Evolutionary conservation across 2,329 filamentous ascomycete genomes (phyloP), one percentile per base, ranked within the genome.

Genomic region (Corynespora cassiicola): DNA sequence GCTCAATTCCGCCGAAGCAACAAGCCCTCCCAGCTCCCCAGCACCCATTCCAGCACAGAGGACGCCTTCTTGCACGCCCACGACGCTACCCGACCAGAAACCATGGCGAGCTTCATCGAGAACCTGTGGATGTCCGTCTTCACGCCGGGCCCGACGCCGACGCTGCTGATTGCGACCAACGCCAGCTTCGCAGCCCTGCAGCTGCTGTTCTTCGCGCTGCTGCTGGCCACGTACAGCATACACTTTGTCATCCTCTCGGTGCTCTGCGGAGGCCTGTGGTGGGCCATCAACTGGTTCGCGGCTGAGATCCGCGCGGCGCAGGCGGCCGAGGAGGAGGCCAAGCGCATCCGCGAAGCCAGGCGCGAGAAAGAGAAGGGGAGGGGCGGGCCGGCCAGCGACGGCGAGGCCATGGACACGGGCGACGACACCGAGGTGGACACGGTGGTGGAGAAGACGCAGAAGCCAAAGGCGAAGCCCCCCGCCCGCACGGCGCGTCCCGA

Each of bases 281-380:
- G 82, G 75, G 83, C 87, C 40, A 91, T 97, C 73, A 97, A 97
- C 79, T 99, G 94, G 94, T 97, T 99, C 63, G 90, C 89, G 38
- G 73, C 73, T 29, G 92, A 85, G 62, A 68, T 85, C 35, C 63
- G 68, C 19, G 70, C 71, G 20, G 71, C 73, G 49, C 66, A 77
- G 50, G 62, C 61, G 27, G 66, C 71, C 54, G 69, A 76, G 54
- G 74, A 76, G 53, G 75, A 79, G 48, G 75, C 75, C 12, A 75
- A 75, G 47, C 63, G 70, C 45, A 66, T 74, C 44, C 55, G 67
- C 16, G 63, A 65, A 38, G 68, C 56, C 52, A 63, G 58, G 68
- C 50, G 55, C 49, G 67, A 74, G 49, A 58, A 73, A 43, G 77
- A 80, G 60, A 75, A 62, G 42, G 51, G 30, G 32, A 45, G 38